Base-by-base conservation (phyloP, 768 basidiomycete species). In the Jaapia argillacea region DNA sequence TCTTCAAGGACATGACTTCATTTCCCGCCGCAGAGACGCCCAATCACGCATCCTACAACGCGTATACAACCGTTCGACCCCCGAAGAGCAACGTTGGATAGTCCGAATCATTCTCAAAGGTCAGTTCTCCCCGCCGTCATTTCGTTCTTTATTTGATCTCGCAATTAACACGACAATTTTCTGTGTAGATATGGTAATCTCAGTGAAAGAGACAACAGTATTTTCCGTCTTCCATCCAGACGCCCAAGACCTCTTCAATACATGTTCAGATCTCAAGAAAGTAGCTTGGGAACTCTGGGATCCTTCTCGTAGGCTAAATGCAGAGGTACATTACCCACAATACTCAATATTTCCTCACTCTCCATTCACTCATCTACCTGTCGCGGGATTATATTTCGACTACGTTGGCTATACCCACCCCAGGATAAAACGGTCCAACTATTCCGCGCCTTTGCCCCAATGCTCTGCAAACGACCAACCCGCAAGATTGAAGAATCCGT, bases 21-120 rank as follows among this genome's bases (percentile, higher is more conserved):
- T 48, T 24, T 28, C 23, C 4, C 3, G n/a, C 46, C 25, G 5
- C 54, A 96, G 91, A 22, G 81, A 86, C 16, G 53, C 74, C 7
- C 87, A 93, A 53, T 74, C 79, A 3, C 83, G 74, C 40, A 75
- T 91, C 22, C 58, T 97, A 48, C 78, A 83, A 49, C 74, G 83
- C 2, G 59, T 96, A 2, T 84, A 85, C 51, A 84, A 87, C 53
- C 75, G 75, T 35, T 67, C 82, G 21, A 94, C 92, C 1, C 69
- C 93, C 0, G 77, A 82, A 44, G 93, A 98, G 55, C 93, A 96
- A 55, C 77, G 80, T 39, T 99, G 96, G 96, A 81, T 99, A 45
- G 82, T 88, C n/a, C 77, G 91, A 5, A 89, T 99, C 58, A 86
- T 99, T 39, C 68, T 98, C 25, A 96, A 97, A 73, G 94, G 94